Evolutionary conservation across 805 yeast genomes (phyloP).

Genomic region (Candida krabiensis): DNA sequence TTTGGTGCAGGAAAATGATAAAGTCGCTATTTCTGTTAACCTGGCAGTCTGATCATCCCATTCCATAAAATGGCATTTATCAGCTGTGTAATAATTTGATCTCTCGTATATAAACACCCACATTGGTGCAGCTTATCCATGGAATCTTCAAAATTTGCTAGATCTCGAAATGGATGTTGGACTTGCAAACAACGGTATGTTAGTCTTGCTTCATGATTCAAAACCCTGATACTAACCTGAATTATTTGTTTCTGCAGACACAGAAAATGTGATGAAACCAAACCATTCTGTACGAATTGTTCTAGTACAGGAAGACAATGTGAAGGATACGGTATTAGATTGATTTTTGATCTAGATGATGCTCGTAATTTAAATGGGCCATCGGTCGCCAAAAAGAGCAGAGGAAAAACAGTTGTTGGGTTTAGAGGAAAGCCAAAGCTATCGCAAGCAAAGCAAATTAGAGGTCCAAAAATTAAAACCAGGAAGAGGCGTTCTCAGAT

Average conservation of each 20-base stretch:
- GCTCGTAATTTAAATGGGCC: neutral
- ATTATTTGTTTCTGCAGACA: too few relatives aligned
- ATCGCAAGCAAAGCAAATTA: neutral
- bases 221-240: too few relatives aligned
- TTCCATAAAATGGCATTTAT: too few relatives aligned
- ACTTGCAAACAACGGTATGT: neutral
- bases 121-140: too few relatives aligned
- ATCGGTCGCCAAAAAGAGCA: neutral
- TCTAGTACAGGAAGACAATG: neutral
- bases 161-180: neutral
- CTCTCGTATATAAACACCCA: too few relatives aligned
- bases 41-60: too few relatives aligned
- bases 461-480: neutral
- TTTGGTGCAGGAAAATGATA: too few relatives aligned
- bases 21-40: too few relatives aligned
- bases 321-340: neutral
- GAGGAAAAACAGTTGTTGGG: neutral
- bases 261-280: slow-evolving; percentile 5
- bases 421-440: neutral
- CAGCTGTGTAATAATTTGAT: too few relatives aligned
- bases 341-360: neutral
- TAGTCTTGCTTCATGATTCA: too few relatives aligned
- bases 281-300: slow-evolving; percentile 4
- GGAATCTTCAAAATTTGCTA: too few relatives aligned
- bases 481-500: neutral